phyloP scores from a whole-genome alignment of 176 grass and related monocot species.

The Aechmea fasciata region DNA sequence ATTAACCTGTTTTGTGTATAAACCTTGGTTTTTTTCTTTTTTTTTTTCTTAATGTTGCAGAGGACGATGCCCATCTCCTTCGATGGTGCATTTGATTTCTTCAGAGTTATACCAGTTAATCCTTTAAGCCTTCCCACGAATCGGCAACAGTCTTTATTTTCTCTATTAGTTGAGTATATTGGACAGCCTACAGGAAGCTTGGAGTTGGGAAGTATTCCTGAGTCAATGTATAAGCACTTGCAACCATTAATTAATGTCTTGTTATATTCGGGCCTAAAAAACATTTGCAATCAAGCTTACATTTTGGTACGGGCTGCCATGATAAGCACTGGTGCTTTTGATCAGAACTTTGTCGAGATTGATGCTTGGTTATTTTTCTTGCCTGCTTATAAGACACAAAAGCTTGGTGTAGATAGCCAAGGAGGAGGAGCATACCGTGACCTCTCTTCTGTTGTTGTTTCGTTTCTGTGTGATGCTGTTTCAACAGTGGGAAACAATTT shows the following conservation, averaged over 20 bases:
- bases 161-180: slow-evolving; percentile 57
- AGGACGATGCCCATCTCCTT: slow-evolving; percentile 57
- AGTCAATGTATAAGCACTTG: slow-evolving; percentile 87
- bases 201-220: slow-evolving; percentile 39
- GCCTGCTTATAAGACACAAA: slow-evolving; percentile 40
- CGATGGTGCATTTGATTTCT: slow-evolving; percentile 84
- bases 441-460: slow-evolving; percentile 57
- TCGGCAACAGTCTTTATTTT: slow-evolving; percentile 56
- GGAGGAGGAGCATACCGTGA: slow-evolving; percentile 36
- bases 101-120: slow-evolving; percentile 61
- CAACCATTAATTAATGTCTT: slow-evolving; percentile 55
- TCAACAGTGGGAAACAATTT: slow-evolving; percentile 82
- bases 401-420: slow-evolving; percentile 17
- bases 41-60: slow-evolving; percentile 20
- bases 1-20: no score
- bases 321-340: slow-evolving; percentile 74
- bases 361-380: slow-evolving; percentile 80
- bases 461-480: slow-evolving; percentile 85
- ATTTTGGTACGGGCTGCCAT: slow-evolving; percentile 66
- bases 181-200: slow-evolving; percentile 37
- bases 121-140: slow-evolving; percentile 55
- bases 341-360: slow-evolving; percentile 59
- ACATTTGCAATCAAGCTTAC: slow-evolving; percentile 50
- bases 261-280: slow-evolving; percentile 50
- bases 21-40: not conserved